Conservation (phyloP, 73 alveolate species). For the Paramecium bursaria region DNA sequence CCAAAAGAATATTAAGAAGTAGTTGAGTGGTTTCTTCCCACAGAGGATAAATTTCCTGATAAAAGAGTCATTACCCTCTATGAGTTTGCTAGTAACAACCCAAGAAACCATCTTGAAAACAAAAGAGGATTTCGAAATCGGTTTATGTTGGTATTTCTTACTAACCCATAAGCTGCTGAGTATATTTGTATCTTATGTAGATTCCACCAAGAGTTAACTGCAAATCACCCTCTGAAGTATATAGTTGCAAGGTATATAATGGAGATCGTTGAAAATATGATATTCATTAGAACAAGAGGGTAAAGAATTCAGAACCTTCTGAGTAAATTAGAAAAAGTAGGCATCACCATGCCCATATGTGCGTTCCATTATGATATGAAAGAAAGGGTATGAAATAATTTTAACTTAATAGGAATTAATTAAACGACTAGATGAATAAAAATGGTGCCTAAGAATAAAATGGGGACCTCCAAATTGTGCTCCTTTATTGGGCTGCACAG, state of each 20-base stretch:
- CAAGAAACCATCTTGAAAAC: slow-evolving; percentile 8
- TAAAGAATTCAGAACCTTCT: neutral
- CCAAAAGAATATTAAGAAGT: slow-evolving; percentile 24
- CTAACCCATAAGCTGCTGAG: slow-evolving; percentile 7
- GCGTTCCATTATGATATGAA: slow-evolving; percentile 4
- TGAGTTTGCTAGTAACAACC: slow-evolving; percentile 19
- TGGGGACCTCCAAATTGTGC: slow-evolving; percentile 46
- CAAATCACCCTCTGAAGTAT: slow-evolving; percentile 7
- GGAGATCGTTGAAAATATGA: slow-evolving; percentile 8
- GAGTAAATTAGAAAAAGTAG: neutral
- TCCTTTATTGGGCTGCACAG: slow-evolving; percentile 17
- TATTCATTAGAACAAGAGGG: slow-evolving; percentile 37
- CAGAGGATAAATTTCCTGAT: slow-evolving; percentile 1
- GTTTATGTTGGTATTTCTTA: neutral
- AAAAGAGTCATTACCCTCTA: slow-evolving; percentile 18
- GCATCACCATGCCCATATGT: slow-evolving; percentile 10
- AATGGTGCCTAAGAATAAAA: neutral
- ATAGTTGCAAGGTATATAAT: neutral
- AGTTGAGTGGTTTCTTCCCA: neutral
- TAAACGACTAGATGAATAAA: neutral
- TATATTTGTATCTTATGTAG: neutral
- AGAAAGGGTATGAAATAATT: neutral
- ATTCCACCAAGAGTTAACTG: neutral
- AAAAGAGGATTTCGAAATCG: slow-evolving; percentile 23
- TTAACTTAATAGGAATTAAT: neutral